A percentile compares a stretch with the other conserved stretches of the same genome.
These are phyloP conservation scores for Nicotiana obtusifolia DNA, from an alignment of 257 asterid genomes.

Conservation along the genomic window DNA sequence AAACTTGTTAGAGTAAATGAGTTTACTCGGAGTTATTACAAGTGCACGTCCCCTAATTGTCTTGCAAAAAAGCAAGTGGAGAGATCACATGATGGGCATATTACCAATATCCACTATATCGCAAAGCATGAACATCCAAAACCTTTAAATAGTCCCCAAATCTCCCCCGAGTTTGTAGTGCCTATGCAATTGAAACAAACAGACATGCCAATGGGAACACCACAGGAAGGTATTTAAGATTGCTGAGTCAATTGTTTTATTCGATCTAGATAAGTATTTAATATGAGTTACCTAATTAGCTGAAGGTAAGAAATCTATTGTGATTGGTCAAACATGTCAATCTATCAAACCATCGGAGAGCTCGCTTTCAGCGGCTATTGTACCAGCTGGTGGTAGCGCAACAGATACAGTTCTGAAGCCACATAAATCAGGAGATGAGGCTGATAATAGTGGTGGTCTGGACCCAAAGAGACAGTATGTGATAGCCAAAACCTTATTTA, in stretches of 20 bases:
- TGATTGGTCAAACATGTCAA: slow-evolving; percentile 26
- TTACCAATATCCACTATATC: slow-evolving; percentile 63
- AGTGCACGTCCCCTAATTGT: slow-evolving; percentile 66
- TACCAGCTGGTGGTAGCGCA: slow-evolving; percentile 30
- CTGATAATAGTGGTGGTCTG: slow-evolving; percentile 36
- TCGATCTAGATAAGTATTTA: not conserved
- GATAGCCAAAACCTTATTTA: slow-evolving; percentile 12
- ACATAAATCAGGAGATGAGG: slow-evolving; percentile 25
- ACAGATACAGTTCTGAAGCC: slow-evolving; percentile 24
- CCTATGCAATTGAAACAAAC: slow-evolving; percentile 31
- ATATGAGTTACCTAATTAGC: slow-evolving; percentile 24
- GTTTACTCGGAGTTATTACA: slow-evolving; percentile 82
- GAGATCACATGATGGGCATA: slow-evolving; percentile 66
- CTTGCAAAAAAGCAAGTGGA: slow-evolving; percentile 80
- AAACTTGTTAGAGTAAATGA: slow-evolving; percentile 84
- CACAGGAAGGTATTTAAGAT: slow-evolving; percentile 38
- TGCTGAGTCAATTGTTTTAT: not conserved
- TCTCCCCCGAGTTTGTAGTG: slow-evolving; percentile 20
- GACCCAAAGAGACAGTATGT: slow-evolving; percentile 70
- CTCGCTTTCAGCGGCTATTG: slow-evolving; percentile 22
- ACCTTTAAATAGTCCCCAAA: slow-evolving; percentile 49
- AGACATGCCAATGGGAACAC: slow-evolving; percentile 23
- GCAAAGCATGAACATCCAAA: slow-evolving; percentile 69
- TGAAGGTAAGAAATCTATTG: slow-evolving; percentile 34
- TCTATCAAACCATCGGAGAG: slow-evolving; percentile 27